Evolutionary conservation across 345 rosid genomes (phyloP), one percentile per base, ranked within the genome.

Genomic region (Populus ilicifolia): DNA sequence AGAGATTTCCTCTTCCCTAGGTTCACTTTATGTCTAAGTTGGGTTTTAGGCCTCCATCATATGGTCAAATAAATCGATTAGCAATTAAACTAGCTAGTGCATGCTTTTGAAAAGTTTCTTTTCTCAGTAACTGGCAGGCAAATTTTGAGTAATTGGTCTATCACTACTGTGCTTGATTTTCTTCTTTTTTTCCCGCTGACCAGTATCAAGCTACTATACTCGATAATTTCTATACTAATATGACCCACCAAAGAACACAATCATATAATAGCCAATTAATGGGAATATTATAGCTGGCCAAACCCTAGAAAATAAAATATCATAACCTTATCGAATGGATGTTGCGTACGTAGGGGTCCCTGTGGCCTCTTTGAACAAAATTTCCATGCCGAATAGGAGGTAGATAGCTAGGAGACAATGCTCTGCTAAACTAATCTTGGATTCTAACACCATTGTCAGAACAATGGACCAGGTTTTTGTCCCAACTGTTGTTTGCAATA

Each of bases 391-490:
- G 23, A 61, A 21, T 29, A 41, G 29, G 69, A 13, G 6, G 65
- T 38, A 3, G 36, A 12, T n/a, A 11, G 41, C 12, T 36, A 75
- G 56, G 79, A 77, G 79, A 77, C 83, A 74, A 2, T n/a, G 43
- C 48, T 39, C 35, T n/a, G 23, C 59, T 79, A 73, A 71, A 70
- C 27, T 65, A 74, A 41, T 74, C 72, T 50, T 29, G 68, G 46
- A 43, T 38, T 14, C 35, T 16, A 50, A 61, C 72, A 56, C 48
- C 63, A 52, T 71, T 61, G 41, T 46, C 59, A 76, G 64, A 75
- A 71, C 71, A 76, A 63, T 9, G 78, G 82, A 75, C 23, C 70
- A 66, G 70, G 68, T 18, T 72, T 64, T 75, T 79, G 85, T 79
- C 84, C 76, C 82, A 50, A 71, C 61, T 71, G 71, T 48, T 69